Percentiles rank a stretch among this genome's conserved stretches.
phyloP scores from a whole-genome alignment of 352 stramenopile species.

The Paralagenidium karlingii region DNA sequence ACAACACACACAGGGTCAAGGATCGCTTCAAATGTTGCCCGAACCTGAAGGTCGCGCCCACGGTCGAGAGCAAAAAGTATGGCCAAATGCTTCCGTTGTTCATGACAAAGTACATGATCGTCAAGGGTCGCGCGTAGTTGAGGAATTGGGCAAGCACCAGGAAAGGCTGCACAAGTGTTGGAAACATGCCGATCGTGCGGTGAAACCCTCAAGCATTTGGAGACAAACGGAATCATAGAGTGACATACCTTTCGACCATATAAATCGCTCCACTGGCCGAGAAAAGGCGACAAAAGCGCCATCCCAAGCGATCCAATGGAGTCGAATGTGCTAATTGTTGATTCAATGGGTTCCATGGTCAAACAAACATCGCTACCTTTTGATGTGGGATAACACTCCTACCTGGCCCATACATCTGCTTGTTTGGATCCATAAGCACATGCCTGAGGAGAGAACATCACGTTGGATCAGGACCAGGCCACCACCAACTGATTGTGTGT shows the following conservation, averaged over 20 bases:
- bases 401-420: conserved; percentile 64
- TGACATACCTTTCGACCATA: conserved; percentile 66
- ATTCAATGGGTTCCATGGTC: background rate
- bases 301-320: conserved; percentile 35
- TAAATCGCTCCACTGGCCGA: conserved; percentile 56
- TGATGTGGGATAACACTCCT: too few relatives aligned
- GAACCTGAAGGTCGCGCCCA: conserved; percentile 43
- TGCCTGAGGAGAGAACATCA: conserved; percentile 11
- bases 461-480: background rate
- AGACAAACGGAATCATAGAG: background rate
- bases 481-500: too few relatives aligned
- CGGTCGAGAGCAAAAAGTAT: conserved; percentile 41
- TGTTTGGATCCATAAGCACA: conserved; percentile 52
- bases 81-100: conserved; percentile 32
- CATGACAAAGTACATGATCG: conserved; percentile 56
- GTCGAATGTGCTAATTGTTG: conserved; percentile 33
- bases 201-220: background rate
- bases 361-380: background rate
- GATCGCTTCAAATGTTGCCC: background rate
- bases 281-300: conserved; percentile 49
- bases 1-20: background rate
- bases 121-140: conserved; percentile 42
- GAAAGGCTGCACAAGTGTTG: conserved; percentile 24
- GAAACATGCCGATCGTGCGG: background rate
- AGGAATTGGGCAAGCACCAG: conserved; percentile 47